Evolutionary conservation across 179 eudicot genomes (phyloP).

Genomic region (Sideroxylon spinosum): DNA sequence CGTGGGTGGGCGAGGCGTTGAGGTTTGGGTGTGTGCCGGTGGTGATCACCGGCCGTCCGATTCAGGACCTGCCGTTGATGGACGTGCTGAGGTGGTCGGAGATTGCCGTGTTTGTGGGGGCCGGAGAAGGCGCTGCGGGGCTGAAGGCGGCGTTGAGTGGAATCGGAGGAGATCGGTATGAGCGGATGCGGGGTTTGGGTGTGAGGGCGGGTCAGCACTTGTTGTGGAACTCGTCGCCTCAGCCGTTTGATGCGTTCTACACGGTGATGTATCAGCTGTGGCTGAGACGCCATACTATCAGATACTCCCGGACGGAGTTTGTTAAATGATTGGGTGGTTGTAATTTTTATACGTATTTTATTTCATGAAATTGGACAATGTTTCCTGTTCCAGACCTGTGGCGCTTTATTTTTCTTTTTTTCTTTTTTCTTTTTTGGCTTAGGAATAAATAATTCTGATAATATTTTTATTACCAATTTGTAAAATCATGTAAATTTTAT

Average conservation of each 20-base stretch:
- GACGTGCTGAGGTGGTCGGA: slow-evolving; percentile 77
- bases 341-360: too few relatives aligned
- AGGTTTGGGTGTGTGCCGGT: slow-evolving; percentile 74
- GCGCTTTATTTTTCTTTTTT: too few relatives aligned
- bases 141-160: slow-evolving; percentile 34
- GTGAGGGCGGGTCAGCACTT: slow-evolving; percentile 52
- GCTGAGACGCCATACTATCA: slow-evolving; percentile 68
- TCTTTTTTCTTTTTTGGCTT: too few relatives aligned
- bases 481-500: too few relatives aligned
- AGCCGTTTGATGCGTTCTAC: slow-evolving; percentile 74
- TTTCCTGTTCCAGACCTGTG: too few relatives aligned
- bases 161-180: slow-evolving; percentile 38
- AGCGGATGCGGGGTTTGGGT: slow-evolving; percentile 59
- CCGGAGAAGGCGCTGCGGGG: slow-evolving; percentile 25
- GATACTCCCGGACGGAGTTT: slow-evolving; percentile 46
- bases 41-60: slow-evolving; percentile 75
- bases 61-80: slow-evolving; percentile 82
- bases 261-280: slow-evolving; percentile 91
- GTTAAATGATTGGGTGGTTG: background rate
- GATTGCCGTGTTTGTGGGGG: slow-evolving; percentile 57
- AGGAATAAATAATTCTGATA: too few relatives aligned
- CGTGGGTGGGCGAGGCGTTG: slow-evolving; percentile 46
- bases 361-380: too few relatives aligned
- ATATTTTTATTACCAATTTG: too few relatives aligned
- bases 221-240: slow-evolving; percentile 53